These are phyloP conservation scores for Miscanthus lutarioriparius DNA, from an alignment of 176 grass and related monocot genomes.

Conservation along the genomic window DNA sequence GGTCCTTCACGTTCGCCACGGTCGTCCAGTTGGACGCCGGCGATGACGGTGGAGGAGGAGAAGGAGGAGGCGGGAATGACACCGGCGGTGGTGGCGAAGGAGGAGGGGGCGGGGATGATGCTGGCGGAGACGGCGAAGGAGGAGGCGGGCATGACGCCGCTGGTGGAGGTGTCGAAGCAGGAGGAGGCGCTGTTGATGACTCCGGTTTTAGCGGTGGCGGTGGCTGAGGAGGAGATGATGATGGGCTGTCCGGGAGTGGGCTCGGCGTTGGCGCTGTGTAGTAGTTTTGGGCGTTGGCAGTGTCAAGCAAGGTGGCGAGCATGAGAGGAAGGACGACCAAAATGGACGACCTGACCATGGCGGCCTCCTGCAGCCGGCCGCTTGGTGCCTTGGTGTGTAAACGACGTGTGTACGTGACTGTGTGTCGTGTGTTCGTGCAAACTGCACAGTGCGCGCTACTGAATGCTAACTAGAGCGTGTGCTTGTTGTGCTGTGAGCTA, in stretches of 20 bases:
- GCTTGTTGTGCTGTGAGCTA: no score
- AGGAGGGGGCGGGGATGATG: neutral
- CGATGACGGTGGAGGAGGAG: neutral
- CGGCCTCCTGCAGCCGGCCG: no score
- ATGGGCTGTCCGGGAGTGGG: neutral
- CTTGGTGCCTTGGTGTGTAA: no score
- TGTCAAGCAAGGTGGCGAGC: neutral
- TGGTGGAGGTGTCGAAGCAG: neutral
- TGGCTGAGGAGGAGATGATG: neutral
- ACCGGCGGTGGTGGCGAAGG: neutral
- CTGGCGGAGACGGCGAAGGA: neutral
- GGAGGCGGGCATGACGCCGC: neutral
- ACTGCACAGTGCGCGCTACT: no score
- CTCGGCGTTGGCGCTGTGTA: neutral
- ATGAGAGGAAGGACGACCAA: neutral
- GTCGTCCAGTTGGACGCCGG: slow-evolving; percentile 26
- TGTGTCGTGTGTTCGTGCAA: no score
- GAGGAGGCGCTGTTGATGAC: neutral
- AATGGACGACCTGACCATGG: neutral
- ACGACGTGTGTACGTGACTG: no score
- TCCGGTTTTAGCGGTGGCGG: neutral
- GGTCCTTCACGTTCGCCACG: slow-evolving; percentile 29
- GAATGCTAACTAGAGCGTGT: no score
- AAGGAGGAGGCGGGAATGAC: neutral
- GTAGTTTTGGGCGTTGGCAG: neutral